Base-by-base conservation (phyloP, 1,284 basidiomycete species). In the Pascua sp. region DNA sequence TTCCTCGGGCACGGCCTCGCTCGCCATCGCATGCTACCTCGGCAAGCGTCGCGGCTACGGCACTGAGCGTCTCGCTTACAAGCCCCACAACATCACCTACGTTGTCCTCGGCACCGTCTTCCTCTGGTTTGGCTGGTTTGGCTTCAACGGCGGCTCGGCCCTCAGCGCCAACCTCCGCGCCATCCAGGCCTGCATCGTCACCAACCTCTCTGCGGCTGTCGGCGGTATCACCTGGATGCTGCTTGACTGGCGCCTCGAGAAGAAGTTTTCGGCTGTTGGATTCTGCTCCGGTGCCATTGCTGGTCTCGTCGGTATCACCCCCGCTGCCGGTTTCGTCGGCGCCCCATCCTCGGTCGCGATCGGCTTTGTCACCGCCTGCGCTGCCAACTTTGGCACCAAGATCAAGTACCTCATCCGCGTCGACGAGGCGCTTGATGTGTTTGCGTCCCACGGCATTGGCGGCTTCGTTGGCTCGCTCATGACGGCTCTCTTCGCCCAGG, bases 121-220 rank as follows among this genome's bases (percentile, higher is more conserved):
- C 78, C 89, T 98, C 57, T 98, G 93, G 94, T 93, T 96, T 69
- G 94, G 93, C n/a, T 97, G 94, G 94, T 92, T 94, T 70, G 93
- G 88, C 17, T 90, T 89, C 81, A 94, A 94, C 78, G 91, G 91
- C 44, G 90, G 90, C 42, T 74, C 72, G 8, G 73, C 73, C 12
- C 69, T 76, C 42, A 83, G 84, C 39, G 91, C 91, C 63, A 95
- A 95, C 80, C 80, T 96, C 52, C 85, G 92, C 57, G 93, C 91
- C 1, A 84, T 88, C 42, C 85, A 90, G 78, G 92, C 93, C 16
- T 91, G 89, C 79, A 88, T 94, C 62, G 90, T 95, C 60, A 98
- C 94, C 68, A 96, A 97, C 80, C 76, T 93, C 46, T 86, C 91
- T 1, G 91, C 91, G 2, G 85, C 84, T 56, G 86, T 89, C 40